Conservation (phyloP, 177 flowering plant genomes). For the Vitis hybrid region DNA sequence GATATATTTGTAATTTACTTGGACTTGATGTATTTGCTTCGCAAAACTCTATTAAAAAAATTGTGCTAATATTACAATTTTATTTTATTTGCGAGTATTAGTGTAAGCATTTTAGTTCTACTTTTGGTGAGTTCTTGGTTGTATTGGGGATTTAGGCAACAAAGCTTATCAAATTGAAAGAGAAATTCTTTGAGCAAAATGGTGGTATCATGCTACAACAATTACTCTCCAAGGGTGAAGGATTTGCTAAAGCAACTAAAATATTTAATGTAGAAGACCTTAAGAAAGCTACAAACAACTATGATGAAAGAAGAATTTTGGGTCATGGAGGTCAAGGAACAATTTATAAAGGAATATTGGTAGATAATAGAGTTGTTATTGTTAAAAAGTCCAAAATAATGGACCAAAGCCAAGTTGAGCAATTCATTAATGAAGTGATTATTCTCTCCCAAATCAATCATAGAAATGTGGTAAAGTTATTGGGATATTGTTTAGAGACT, state of each 20-base stretch:
- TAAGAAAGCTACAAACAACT: not conserved
- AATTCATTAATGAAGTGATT: not conserved
- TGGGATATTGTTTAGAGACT: too few relatives aligned
- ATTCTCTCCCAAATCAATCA: not conserved
- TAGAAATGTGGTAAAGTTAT: not conserved
- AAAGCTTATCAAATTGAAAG: not conserved
- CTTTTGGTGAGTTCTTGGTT: not conserved
- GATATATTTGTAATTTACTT: too few relatives aligned
- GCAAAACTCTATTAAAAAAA: too few relatives aligned
- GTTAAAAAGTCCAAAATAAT: not conserved
- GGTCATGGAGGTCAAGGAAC: not conserved
- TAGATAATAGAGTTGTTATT: not conserved
- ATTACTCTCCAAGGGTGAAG: fast-evolving
- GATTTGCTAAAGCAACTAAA: not conserved
- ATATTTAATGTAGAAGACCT: not conserved
- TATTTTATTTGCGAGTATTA: not conserved
- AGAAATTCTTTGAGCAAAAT: not conserved
- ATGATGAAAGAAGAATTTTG: too few relatives aligned
- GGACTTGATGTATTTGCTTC: too few relatives aligned
- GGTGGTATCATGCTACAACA: not conserved
- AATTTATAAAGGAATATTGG: not conserved
- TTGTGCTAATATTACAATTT: too few relatives aligned
- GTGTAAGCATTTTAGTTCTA: not conserved
- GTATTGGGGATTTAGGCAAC: not conserved
- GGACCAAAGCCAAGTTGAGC: too few relatives aligned